These are phyloP conservation scores for Scenedesmus sp. DNA, from an alignment of 163 green algal species.

Conservation along the genomic window DNA sequence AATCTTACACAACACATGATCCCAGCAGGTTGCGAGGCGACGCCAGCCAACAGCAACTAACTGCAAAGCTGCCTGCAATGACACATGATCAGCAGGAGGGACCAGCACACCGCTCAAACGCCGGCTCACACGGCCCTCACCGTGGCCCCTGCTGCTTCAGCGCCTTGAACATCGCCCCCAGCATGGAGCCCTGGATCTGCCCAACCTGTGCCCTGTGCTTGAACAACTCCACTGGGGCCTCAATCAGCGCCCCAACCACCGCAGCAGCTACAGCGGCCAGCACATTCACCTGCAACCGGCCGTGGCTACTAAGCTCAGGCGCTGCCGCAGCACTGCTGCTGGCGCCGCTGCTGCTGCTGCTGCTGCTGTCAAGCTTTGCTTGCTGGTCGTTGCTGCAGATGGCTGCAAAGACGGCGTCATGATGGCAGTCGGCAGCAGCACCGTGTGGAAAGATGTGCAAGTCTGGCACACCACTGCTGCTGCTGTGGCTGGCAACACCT, in stretches of 20 bases:
- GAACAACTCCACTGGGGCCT: conserved; percentile 79
- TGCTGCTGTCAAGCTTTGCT: conserved; percentile 16
- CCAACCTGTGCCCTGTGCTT: conserved; percentile 75
- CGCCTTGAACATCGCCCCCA: conserved; percentile 58
- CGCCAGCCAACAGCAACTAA: too few species aligned
- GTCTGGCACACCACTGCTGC: not conserved
- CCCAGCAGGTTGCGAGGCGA: too few species aligned
- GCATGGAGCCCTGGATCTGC: conserved; percentile 64
- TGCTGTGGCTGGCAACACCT: not conserved
- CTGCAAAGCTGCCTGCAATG: too few species aligned
- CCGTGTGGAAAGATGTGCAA: conserved; percentile 32
- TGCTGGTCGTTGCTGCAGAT: conserved; percentile 50
- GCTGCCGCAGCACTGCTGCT: not conserved
- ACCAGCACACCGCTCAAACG: not conserved
- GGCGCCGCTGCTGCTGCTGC: not conserved
- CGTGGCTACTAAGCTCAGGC: not conserved
- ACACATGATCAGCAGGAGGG: not conserved
- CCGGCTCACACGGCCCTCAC: not conserved
- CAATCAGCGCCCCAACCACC: conserved; percentile 63
- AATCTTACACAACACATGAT: too few species aligned
- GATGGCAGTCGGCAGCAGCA: conserved; percentile 9
- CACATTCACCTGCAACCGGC: conserved; percentile 59
- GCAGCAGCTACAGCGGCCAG: conserved; percentile 60
- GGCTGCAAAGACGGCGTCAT: conserved; percentile 45
- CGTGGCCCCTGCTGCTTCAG: conserved; percentile 37